Evolutionary conservation across 805 yeast genomes (phyloP).

Genomic region (Starmerella potacharoeniae): DNA sequence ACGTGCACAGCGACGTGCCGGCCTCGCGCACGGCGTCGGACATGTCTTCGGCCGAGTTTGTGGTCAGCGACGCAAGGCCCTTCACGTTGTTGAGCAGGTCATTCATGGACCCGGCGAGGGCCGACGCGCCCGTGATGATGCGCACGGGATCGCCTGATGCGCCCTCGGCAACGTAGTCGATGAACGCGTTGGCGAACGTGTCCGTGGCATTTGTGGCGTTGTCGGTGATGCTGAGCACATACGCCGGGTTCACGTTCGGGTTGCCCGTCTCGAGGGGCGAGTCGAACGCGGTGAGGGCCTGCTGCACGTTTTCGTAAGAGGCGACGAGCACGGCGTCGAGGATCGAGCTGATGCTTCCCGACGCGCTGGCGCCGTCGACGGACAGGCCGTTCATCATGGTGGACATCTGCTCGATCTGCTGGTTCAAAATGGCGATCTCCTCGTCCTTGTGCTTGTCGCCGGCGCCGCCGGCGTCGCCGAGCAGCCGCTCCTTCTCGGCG

Average conservation of each 20-base stretch:
- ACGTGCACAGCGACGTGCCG: conserved; percentile 51
- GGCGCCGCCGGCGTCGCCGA: conserved; percentile 28
- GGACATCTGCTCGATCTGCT: conserved; percentile 48
- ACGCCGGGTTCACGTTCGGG: conserved; percentile 60
- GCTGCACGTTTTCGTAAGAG: conserved; percentile 64
- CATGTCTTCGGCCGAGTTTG: conserved; percentile 39
- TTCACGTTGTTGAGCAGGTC: conserved; percentile 58
- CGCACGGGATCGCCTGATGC: conserved; percentile 47
- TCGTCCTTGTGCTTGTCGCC: conserved; percentile 51
- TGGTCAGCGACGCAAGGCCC: conserved; percentile 48
- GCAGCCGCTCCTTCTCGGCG: conserved; percentile 21
- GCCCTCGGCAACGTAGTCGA: conserved; percentile 66
- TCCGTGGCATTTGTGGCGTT: conserved; percentile 59
- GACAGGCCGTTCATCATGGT: conserved; percentile 48
- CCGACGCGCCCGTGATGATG: conserved; percentile 51
- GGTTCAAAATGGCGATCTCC: conserved; percentile 68
- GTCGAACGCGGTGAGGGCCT: conserved; percentile 52
- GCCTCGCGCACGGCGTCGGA: conserved; percentile 44
- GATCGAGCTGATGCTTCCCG: conserved; percentile 31
- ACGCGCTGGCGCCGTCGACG: conserved; percentile 18
- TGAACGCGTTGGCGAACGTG: conserved; percentile 69
- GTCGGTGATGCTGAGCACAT: conserved; percentile 56
- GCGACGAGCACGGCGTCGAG: conserved; percentile 59
- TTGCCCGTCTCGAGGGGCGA: conserved; percentile 75
- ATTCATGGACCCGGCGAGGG: conserved; percentile 48